Conservation (phyloP, 2,329 filamentous ascomycete genomes). For the Periconia macrospinosa region DNA sequence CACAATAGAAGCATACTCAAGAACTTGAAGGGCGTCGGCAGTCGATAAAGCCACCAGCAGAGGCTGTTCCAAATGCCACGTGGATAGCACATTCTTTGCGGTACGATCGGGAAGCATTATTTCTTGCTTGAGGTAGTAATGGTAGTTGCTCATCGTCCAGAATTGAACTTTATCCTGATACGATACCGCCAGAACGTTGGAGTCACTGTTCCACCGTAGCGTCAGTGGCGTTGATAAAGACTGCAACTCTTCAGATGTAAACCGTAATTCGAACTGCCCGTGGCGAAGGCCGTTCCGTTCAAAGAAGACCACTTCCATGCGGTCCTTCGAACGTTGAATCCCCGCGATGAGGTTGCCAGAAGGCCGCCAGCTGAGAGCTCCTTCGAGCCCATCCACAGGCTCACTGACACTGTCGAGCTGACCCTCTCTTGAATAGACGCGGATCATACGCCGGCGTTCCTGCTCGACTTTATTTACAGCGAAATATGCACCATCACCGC, state of each 20-base stretch:
- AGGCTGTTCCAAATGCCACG: constrained; percentile 86
- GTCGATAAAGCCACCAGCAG: constrained; percentile 64
- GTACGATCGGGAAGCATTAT: constrained; percentile 47
- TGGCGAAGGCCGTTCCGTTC: constrained; percentile 97
- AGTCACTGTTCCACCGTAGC: constrained; percentile 89
- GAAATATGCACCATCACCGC: constrained; percentile 89
- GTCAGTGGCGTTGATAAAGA: constrained; percentile 61
- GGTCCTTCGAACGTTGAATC: constrained; percentile 70
- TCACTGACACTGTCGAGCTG: constrained; percentile 91
- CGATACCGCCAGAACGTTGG: constrained; percentile 82
- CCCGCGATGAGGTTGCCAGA: constrained; percentile 88
- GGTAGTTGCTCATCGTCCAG: constrained; percentile 97
- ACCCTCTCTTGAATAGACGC: constrained; percentile 89
- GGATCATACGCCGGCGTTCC: constrained; percentile 72
- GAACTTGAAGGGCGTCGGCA: constrained; percentile 54
- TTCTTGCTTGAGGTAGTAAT: constrained; percentile 97
- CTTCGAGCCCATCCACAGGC: constrained; percentile 89
- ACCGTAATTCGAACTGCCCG: constrained; percentile 82
- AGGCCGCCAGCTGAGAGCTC: constrained; percentile 86
- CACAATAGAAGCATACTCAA: constrained; percentile 68
- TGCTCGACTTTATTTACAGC: constrained; percentile 80
- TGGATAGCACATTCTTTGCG: constrained; percentile 19
- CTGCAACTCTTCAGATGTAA: constrained; percentile 61
- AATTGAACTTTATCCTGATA: constrained; percentile 78
- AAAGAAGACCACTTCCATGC: constrained; percentile 88